Base-by-base conservation (phyloP, 768 basidiomycete genomes). In the Phlebiopsis flavidoalba region DNA sequence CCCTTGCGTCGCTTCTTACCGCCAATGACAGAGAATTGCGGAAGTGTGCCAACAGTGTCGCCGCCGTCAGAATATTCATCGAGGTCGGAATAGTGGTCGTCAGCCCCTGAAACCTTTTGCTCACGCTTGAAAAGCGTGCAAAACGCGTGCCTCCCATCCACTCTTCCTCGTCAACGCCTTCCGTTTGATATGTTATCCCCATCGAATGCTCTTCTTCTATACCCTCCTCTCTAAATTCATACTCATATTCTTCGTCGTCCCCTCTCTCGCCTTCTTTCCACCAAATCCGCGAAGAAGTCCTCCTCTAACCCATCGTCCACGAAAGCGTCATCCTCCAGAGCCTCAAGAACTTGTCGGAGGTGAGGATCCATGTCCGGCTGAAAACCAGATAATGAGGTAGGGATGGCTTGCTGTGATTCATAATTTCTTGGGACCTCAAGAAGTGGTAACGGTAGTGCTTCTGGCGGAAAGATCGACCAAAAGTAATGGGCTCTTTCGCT, bases 291-390 rank as follows among this genome's bases (percentile, higher is more conserved):
- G 62, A 94, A 94, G 71, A 93, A 93, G 70, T 87, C 82, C 56
- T 93, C 92, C 36, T 82, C 85, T 4, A 88, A 71, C 10, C 75
- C 80, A 60, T 87, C 89, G 46, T 93, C 89, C 15, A 97, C 89
- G 68, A 96, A 99, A 2, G 89, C 95, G 61, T 96, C 94, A 67
- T 99, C 95, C 61, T 98, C 97, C 22, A 99, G 77, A 1, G 97
- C 97, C 69, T 97, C 95, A 15, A 99, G 76, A 0, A 86, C 85
- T 73, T 99, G 97, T 24, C 97, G 81, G 26, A 98, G 80, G 75
- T 95, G 93, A 5, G 94, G 93, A 71, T 99, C 92, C 91, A 99
- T 92, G 69, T 96, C 93, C 0, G 95, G 97, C 69, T 91, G 90
- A 62, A 99, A 87, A 2, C 97, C 95, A 24, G 88, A 77, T 53